Base-by-base conservation (phyloP, 805 yeast species). In the Candida berthetii region DNA sequence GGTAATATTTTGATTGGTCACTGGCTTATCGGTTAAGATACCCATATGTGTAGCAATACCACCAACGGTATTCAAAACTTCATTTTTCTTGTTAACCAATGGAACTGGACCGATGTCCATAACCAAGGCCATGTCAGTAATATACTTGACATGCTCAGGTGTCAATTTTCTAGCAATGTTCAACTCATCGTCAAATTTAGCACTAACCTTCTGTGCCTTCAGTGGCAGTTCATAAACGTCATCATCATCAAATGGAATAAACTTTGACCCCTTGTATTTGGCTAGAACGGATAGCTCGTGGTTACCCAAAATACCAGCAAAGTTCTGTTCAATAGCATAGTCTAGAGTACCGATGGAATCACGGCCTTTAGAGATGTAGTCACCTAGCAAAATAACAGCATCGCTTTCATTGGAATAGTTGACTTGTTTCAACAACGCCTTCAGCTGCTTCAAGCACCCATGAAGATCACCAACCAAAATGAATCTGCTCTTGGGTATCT, bases 391-490 rank as follows among this genome's bases (percentile, higher is more conserved):
- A 1, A 90, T 62, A 13, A 89, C 67, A 35, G 74, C 73, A 56
- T 87, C 95, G 8, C 58, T 51, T 17, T 65, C 52, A 14, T 60
- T 57, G 42, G 77, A 67, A 52, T 69, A 76, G 11, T 69, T 60
- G 17, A 76, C 51, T 52, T 76, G 72, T 8, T 66, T 52, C 42
- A 90, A 62, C 33, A 91, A 65, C 38, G 68, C 61, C 42, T 58
- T 57, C 42, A 89, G 64, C 52, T 77, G 78, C 7, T 68, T 62
- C 51, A 69, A 77, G 50, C 81, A 80, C 2, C 96, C 97, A 62
- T 90, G 98, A 18, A 90, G 77, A 58, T 90, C 98, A 4, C 98
- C 97, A 20, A 90, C 69, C 37, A 88, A 55, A 4, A 91, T 69
- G 14, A 85, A 54, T 45, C 95, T 67, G 13, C 14, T 7, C 15